Evolutionary conservation across 495 filamentous ascomycete species (phyloP).

Genomic region (Tetracladium marchalianum): DNA sequence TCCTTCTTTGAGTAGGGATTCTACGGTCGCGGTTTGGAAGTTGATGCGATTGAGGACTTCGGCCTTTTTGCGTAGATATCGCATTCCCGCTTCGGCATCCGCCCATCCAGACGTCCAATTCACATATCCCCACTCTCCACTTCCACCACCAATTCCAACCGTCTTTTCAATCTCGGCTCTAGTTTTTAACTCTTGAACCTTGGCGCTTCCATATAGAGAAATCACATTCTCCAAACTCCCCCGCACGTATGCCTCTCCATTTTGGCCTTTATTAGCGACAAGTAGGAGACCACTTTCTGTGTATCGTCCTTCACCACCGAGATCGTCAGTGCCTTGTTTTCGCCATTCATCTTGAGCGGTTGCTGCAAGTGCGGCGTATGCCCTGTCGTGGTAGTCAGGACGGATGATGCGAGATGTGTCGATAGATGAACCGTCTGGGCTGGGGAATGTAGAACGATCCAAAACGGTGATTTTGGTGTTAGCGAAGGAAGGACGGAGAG

Average conservation of each 20-base stretch:
- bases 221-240: constrained; percentile 15
- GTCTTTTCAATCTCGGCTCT: constrained; percentile 38
- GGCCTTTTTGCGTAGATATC: constrained; percentile 42
- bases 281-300: constrained; percentile 65
- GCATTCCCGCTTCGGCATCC: constrained; percentile 66
- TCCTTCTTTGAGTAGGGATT: constrained; percentile 35
- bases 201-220: neutral
- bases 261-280: constrained; percentile 39
- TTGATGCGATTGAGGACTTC: constrained; percentile 47
- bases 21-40: constrained; percentile 55
- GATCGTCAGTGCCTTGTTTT: constrained; percentile 32
- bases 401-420: constrained; percentile 74
- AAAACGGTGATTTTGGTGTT: constrained; percentile 52
- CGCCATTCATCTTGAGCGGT: constrained; percentile 66
- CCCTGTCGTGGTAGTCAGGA: constrained; percentile 61
- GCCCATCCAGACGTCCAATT: constrained; percentile 79
- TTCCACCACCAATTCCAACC: constrained; percentile 35
- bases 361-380: constrained; percentile 60
- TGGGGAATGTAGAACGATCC: constrained; percentile 61
- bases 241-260: constrained; percentile 52
- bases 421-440: constrained; percentile 59
- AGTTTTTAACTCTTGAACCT: constrained; percentile 41
- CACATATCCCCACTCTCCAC: constrained; percentile 65
- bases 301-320: constrained; percentile 61
- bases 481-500: constrained; percentile 42